Conservation (phyloP, 306 rosid genomes). For the Hippophae rhamnoides region DNA sequence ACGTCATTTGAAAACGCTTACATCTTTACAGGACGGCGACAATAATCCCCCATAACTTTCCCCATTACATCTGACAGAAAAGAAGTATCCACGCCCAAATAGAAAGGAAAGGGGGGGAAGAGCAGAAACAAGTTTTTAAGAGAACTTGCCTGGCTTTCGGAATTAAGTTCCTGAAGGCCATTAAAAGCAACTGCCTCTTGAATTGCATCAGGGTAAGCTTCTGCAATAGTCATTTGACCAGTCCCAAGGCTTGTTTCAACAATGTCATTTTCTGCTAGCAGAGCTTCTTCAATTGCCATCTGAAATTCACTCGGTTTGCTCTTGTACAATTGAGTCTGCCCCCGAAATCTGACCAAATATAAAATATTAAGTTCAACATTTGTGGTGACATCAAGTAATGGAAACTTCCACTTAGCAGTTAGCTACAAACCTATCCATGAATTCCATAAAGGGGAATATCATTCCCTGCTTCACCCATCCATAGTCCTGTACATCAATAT, state of each 20-base stretch:
- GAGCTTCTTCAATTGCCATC: slow-evolving; percentile 92
- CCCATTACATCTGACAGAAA: not conserved
- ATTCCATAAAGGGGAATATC: slow-evolving; percentile 66
- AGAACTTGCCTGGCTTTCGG: slow-evolving; percentile 34
- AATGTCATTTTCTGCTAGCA: slow-evolving; percentile 64
- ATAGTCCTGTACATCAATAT: slow-evolving; percentile 59
- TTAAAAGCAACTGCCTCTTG: slow-evolving; percentile 32
- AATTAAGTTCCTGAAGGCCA: slow-evolving; percentile 38
- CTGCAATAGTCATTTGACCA: slow-evolving; percentile 26
- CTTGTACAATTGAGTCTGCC: slow-evolving; percentile 84
- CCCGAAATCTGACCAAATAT: slow-evolving; percentile 58
- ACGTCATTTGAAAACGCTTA: too few relatives aligned
- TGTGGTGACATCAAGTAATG: slow-evolving; percentile 3
- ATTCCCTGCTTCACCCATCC: slow-evolving; percentile 97
- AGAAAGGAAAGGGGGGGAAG: not conserved
- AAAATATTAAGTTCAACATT: slow-evolving; percentile 9
- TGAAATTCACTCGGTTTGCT: slow-evolving; percentile 79
- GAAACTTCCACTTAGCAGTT: too few relatives aligned
- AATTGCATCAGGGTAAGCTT: slow-evolving; percentile 26
- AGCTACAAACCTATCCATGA: slow-evolving; percentile 63
- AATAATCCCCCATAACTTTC: not conserved
- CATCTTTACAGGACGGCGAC: too few relatives aligned
- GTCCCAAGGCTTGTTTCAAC: slow-evolving; percentile 34
- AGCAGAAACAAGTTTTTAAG: slow-evolving; percentile 5
- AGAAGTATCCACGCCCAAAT: not conserved